A percentile compares a stretch with the other conserved stretches of the same genome.
Evolutionary conservation across 2,329 filamentous ascomycete genomes (phyloP).

Genomic region (Chalara sp.): DNA sequence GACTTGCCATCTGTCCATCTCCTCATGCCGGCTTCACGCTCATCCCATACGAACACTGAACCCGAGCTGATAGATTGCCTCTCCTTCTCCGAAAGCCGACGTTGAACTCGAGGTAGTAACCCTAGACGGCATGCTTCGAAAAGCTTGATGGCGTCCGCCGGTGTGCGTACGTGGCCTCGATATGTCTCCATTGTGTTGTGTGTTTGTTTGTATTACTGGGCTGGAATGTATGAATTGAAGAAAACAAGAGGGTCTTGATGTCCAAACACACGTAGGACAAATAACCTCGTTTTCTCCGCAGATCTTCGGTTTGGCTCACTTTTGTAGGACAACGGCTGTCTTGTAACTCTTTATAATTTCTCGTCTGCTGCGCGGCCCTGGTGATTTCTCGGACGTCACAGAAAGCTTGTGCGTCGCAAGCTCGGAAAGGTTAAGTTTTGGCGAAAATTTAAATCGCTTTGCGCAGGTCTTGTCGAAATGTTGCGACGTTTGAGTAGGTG

Average conservation of each 20-base stretch:
- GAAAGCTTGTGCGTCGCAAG: not conserved
- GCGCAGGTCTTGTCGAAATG: not conserved
- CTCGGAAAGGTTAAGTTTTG: not conserved
- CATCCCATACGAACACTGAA: slow-evolving; percentile 99
- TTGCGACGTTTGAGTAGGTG: not conserved
- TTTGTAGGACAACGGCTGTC: not conserved
- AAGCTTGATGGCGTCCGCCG: slow-evolving; percentile 93
- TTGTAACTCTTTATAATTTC: not conserved
- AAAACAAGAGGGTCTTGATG: not conserved
- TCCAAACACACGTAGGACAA: not conserved
- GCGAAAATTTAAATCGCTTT: not conserved
- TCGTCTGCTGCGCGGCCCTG: not conserved
- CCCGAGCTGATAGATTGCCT: slow-evolving; percentile 92
- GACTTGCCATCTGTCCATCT: slow-evolving; percentile 99
- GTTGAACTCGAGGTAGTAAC: slow-evolving; percentile 82
- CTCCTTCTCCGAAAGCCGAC: slow-evolving; percentile 96
- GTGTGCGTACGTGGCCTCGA: slow-evolving; percentile 89
- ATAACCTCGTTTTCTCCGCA: not conserved
- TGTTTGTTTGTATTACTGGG: not conserved
- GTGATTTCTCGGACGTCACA: not conserved
- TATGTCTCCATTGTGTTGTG: slow-evolving; percentile 86
- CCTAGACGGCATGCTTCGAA: slow-evolving; percentile 94
- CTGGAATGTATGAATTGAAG: not conserved
- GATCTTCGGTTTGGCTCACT: not conserved
- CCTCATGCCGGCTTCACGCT: slow-evolving; percentile 95